Conservation (phyloP, 2,329 filamentous ascomycete species). For the Cordyceps cicadae region DNA sequence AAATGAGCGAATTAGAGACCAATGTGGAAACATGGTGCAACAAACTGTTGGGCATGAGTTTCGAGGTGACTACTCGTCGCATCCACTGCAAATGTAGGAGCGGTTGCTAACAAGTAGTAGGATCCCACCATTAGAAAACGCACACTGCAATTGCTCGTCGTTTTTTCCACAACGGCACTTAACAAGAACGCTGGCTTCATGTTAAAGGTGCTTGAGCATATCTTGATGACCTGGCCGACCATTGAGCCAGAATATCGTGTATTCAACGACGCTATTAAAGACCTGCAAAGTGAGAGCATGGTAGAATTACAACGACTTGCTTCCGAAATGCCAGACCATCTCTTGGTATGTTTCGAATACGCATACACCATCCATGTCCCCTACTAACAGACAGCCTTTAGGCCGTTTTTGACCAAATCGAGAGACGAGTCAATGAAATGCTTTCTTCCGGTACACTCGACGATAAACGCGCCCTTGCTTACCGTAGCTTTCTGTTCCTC, state of each 20-base stretch:
- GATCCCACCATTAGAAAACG: constrained; percentile 80
- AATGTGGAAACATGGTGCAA: constrained; percentile 66
- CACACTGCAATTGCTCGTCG: constrained; percentile 72
- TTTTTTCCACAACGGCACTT: constrained; percentile 73
- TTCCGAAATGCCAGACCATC: constrained; percentile 82
- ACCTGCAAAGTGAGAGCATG: constrained; percentile 76
- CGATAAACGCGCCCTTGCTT: constrained; percentile 75
- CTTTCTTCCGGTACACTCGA: constrained; percentile 64
- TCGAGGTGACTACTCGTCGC: constrained; percentile 43
- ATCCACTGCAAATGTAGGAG: too few relatives aligned
- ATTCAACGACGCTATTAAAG: constrained; percentile 84
- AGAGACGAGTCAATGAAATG: constrained; percentile 74
- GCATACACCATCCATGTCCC: background rate
- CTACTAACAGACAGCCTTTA: constrained; percentile 24
- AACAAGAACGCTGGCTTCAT: constrained; percentile 74
- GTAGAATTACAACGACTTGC: constrained; percentile 83
- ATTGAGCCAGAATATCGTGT: constrained; percentile 61
- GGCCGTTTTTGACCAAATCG: constrained; percentile 81
- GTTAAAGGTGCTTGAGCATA: constrained; percentile 82
- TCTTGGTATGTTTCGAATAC: constrained; percentile 49
- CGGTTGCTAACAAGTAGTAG: constrained; percentile 24
- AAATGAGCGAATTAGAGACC: constrained; percentile 49
- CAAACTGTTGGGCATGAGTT: constrained; percentile 59
- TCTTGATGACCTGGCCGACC: constrained; percentile 73
- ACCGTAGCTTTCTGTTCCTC: constrained; percentile 86